Evolutionary conservation across 2,329 filamentous ascomycete genomes (phyloP).

Genomic region (Nigrospora osmanthi): DNA sequence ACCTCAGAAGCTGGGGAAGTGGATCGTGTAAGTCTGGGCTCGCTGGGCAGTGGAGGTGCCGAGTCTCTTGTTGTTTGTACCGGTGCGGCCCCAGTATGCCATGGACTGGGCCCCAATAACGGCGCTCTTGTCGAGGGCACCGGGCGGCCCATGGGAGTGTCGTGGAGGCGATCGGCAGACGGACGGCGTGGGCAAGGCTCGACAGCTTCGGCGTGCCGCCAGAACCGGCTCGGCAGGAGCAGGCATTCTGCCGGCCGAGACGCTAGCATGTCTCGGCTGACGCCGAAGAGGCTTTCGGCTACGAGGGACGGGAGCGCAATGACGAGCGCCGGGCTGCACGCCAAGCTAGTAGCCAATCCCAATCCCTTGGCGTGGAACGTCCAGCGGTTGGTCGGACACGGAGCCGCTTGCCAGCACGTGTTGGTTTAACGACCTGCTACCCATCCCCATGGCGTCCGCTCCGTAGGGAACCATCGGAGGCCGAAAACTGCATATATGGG

Average conservation of each 20-base stretch:
- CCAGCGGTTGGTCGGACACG: no score
- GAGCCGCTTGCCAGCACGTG: no score
- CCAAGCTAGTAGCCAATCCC: no score
- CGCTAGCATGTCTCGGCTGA: not conserved
- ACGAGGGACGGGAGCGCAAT: not conserved
- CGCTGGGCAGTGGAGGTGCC: not conserved
- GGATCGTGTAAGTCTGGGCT: not conserved
- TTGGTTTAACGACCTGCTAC: no score
- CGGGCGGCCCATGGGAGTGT: not conserved
- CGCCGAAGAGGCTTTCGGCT: not conserved
- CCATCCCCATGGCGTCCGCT: no score
- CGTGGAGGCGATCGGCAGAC: not conserved
- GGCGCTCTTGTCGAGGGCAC: not conserved
- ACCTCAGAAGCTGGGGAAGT: no score
- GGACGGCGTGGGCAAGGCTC: no score
- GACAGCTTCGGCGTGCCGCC: not conserved
- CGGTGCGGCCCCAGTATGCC: not conserved
- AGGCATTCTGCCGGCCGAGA: not conserved
- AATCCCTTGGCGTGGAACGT: no score
- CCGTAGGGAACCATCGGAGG: no score
- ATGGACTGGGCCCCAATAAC: not conserved
- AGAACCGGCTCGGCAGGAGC: not conserved
- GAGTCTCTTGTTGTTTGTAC: not conserved
- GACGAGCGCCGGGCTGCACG: not conserved
- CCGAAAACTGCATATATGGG: no score